Base-by-base conservation (phyloP, 345 rosid genomes). In the Bruguiera sexangula region DNA sequence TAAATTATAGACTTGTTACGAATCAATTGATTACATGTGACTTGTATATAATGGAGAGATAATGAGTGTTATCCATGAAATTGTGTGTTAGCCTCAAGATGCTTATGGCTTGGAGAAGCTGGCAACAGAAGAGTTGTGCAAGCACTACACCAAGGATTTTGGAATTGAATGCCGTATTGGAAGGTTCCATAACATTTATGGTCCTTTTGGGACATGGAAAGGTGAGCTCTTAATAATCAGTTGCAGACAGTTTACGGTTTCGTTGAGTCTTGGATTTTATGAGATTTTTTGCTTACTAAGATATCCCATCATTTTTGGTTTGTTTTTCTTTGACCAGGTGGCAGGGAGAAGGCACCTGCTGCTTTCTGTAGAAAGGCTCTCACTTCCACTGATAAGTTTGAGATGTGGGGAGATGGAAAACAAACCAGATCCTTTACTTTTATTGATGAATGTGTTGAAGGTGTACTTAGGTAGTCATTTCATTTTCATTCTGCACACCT, bases 331-430 rank as follows among this genome's bases (percentile, higher is more conserved):
- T 34, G 19, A 24, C 6, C 58, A 96, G 99, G 99, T 86, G 99
- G 99, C 48, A 83, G 99, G 84, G 98, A 92, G 81, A 96, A 92
- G 85, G 99, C 99, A 68, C 98, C 99, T 19, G 99, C 99, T 83
- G 99, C 99, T 55, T 92, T 96, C 75, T 96, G 99, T 83, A 81
- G 99, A 74, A 96, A 96, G 84, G 76, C 94, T 55, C 61, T 86
- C n/a, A 96, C 98, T 19, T 81, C 99, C 24, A 76, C 74, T 0
- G 97, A 90, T 75, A 92, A 82, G 83, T 96, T 96, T 39, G 99
- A 92, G 94, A 92, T 96, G 97, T 96, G 99, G 99, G 99, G 99
- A 73, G 99, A 96, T 62, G 99, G 99, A 63, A 86, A 85, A 69
- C 99, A 92, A 43, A 96, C 98, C 60, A 92, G 98, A 56, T 95